A percentile compares a stretch with the other conserved stretches of the same genome.
Evolutionary conservation across 1,284 basidiomycete genomes (phyloP).

Genomic region (Tylopilus orsonianus): DNA sequence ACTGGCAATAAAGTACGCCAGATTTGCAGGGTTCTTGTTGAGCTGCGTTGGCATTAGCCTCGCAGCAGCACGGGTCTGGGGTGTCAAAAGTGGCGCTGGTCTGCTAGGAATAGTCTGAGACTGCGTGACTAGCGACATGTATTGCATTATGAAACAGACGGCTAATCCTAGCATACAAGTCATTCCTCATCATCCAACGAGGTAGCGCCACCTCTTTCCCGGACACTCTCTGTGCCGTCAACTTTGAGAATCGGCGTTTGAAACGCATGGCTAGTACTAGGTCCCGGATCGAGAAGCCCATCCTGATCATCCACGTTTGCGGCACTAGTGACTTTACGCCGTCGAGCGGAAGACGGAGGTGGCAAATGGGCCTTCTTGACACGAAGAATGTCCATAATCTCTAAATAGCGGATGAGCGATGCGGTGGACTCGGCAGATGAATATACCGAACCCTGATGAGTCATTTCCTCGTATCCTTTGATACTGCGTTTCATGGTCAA

Average conservation of each 20-base stretch:
- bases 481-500: conserved; percentile 71
- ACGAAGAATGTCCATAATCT: conserved; percentile 77
- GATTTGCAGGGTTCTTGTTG: conserved; percentile 75
- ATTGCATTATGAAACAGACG: conserved; percentile 2
- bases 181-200: conserved; percentile 59
- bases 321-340: conserved; percentile 53
- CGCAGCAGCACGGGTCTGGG: conserved; percentile 65
- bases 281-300: conserved; percentile 24
- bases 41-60: conserved; percentile 78
- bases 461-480: conserved; percentile 75
- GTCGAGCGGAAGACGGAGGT: conserved; percentile 39
- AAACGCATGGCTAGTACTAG: conserved; percentile 18
- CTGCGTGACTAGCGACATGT: background rate
- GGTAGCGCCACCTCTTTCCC: conserved; percentile 55
- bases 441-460: conserved; percentile 57
- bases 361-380: conserved; percentile 66
- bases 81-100: conserved; percentile 59
- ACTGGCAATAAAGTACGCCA: conserved; percentile 29
- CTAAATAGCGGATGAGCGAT: conserved; percentile 36
- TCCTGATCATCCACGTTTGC: conserved; percentile 42
- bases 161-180: conserved; percentile 35
- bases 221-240: conserved; percentile 11
- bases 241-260: conserved; percentile 15
- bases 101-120: conserved; percentile 58
- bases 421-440: conserved; percentile 4